These are phyloP conservation scores for Parascedosporium putredinis DNA, from an alignment of 2,329 filamentous ascomycete genomes.

Conservation along the genomic window DNA sequence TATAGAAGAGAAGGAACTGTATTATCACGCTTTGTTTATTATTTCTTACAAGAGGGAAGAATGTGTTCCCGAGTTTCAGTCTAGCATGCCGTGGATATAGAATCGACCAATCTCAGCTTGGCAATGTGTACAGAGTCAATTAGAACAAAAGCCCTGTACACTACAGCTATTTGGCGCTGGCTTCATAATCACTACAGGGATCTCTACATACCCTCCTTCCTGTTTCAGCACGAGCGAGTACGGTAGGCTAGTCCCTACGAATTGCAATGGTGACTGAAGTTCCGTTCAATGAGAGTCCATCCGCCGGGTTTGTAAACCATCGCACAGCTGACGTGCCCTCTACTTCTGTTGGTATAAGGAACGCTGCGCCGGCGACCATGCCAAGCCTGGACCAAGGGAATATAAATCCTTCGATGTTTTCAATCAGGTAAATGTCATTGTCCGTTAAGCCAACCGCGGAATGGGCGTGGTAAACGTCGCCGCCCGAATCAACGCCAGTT, in stretches of 20 bases:
- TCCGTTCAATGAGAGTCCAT: neutral
- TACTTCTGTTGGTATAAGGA: neutral
- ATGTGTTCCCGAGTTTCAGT: neutral
- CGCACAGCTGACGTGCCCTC: neutral
- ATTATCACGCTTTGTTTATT: neutral
- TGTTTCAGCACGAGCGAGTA: too few relatives aligned
- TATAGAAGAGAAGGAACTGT: slow-evolving; percentile 2
- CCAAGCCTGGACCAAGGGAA: neutral
- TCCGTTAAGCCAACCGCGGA: slow-evolving; percentile 10
- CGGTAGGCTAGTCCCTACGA: too few relatives aligned
- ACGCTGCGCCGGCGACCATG: neutral
- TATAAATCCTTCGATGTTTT: neutral
- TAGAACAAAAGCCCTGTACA: too few relatives aligned
- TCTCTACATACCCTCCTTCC: too few relatives aligned
- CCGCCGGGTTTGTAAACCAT: neutral
- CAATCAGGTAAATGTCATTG: slow-evolving; percentile 11
- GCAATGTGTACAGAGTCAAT: too few relatives aligned
- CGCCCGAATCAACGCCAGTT: slow-evolving; percentile 8
- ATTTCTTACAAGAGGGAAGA: neutral
- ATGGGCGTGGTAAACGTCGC: slow-evolving; percentile 11
- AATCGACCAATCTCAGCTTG: neutral
- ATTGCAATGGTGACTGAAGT: neutral
- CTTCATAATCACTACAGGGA: too few relatives aligned
- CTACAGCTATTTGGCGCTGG: too few relatives aligned
- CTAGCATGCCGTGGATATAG: neutral